These are phyloP conservation scores for Sporopachydermia lactativora DNA, from an alignment of 805 yeast species.

Conservation along the genomic window DNA sequence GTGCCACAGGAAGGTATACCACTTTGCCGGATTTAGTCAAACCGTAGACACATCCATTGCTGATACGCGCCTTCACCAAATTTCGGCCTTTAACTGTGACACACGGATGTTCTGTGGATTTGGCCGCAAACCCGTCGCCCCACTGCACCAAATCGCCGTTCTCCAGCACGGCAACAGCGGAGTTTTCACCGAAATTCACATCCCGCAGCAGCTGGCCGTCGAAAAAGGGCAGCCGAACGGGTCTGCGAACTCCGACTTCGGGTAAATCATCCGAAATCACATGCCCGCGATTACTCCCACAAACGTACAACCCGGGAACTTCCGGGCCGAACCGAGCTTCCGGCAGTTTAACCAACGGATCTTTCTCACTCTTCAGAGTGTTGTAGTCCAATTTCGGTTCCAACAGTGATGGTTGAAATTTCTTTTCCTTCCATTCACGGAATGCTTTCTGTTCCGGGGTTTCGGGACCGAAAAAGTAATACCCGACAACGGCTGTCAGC, in stretches of 20 bases:
- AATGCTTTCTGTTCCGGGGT: background rate
- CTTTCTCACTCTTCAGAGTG: background rate
- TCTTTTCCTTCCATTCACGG: background rate
- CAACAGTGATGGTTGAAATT: background rate
- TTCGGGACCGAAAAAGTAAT: no score
- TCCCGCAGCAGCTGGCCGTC: conserved; percentile 45
- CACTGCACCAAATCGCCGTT: conserved; percentile 68
- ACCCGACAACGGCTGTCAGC: no score
- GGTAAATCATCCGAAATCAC: conserved; percentile 17
- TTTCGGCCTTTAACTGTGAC: conserved; percentile 32
- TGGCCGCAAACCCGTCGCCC: conserved; percentile 29
- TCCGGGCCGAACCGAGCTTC: conserved; percentile 20
- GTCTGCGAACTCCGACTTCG: conserved; percentile 27
- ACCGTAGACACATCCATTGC: conserved; percentile 36
- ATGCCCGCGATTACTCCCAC: conserved; percentile 40
- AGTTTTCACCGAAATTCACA: conserved; percentile 34
- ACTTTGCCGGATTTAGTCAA: conserved; percentile 26
- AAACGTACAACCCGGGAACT: conserved; percentile 45
- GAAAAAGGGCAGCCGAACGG: conserved; percentile 48
- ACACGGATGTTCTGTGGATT: conserved; percentile 18
- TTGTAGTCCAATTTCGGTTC: background rate
- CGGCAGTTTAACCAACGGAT: background rate
- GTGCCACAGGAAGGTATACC: conserved; percentile 19
- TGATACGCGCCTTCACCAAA: conserved; percentile 29
- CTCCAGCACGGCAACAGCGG: conserved; percentile 41